A percentile compares a stretch with the other conserved stretches of the same genome.
These are phyloP conservation scores for Hymenoscyphus linearis DNA, from an alignment of 2,329 filamentous ascomycete species.

Conservation along the genomic window DNA sequence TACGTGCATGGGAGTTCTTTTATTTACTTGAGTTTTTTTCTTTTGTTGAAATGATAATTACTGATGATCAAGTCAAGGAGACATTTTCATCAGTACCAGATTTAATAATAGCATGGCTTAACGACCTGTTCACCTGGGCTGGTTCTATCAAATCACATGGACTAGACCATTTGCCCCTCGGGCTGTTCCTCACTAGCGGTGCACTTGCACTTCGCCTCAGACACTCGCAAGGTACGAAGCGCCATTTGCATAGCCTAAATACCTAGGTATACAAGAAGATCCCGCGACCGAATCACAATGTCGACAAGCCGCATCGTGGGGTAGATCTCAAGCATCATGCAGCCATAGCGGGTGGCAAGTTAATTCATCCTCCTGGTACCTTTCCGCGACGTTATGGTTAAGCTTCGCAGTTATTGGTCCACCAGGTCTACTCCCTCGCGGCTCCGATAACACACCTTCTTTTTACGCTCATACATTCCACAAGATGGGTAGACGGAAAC, in stretches of 20 bases:
- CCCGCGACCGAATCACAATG: not conserved
- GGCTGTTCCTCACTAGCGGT: not conserved
- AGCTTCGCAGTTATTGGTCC: not conserved
- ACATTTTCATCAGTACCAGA: not conserved
- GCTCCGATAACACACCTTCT: not conserved
- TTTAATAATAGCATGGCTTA: not conserved
- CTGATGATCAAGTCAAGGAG: not conserved
- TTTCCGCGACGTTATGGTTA: not conserved
- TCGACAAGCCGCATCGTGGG: not conserved
- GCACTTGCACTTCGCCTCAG: not conserved
- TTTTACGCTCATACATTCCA: not conserved
- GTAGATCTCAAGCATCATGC: not conserved
- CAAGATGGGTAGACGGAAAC: not conserved
- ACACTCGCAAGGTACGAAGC: not conserved
- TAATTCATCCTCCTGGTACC: not conserved
- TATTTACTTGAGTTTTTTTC: not conserved
- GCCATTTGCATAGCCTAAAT: not conserved
- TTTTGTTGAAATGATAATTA: not conserved
- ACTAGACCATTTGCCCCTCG: not conserved
- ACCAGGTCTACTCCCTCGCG: not conserved
- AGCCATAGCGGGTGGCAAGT: not conserved
- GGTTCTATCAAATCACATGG: not conserved
- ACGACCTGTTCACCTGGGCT: not conserved
- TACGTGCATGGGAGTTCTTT: not conserved
- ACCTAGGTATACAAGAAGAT: too few species aligned